Evolutionary conservation across 306 rosid genomes (phyloP).

Genomic region (Vicia faba): DNA sequence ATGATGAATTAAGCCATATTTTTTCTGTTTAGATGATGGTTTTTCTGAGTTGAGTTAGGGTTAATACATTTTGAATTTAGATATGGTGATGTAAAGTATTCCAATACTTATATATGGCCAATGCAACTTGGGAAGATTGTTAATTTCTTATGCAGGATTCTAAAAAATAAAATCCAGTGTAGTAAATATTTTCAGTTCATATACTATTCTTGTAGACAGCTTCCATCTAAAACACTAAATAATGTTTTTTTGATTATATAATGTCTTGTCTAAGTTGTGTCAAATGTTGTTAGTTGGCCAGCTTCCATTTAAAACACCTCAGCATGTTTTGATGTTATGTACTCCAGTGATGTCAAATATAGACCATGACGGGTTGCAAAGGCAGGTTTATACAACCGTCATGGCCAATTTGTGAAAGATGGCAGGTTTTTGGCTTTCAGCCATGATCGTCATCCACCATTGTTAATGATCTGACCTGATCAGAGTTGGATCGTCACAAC

Average conservation of each 20-base stretch:
- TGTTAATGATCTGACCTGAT: no score
- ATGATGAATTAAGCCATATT: neutral
- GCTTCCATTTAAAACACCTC: no score
- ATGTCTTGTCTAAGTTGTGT: neutral
- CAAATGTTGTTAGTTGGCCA: neutral
- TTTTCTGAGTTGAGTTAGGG: neutral
- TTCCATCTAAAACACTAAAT: neutral
- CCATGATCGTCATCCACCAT: no score
- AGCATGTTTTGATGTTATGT: no score
- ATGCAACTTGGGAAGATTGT: neutral
- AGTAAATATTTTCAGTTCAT: slow-evolving; percentile 7
- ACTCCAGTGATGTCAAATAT: no score
- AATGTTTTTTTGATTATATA: neutral
- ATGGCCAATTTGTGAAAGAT: no score
- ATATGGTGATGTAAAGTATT: neutral
- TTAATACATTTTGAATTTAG: neutral
- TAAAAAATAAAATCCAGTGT: neutral
- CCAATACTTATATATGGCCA: neutral
- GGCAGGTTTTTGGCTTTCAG: no score
- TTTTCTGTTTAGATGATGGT: neutral
- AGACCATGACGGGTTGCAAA: no score
- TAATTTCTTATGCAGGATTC: neutral
- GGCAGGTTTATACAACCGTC: no score
- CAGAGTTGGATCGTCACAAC: no score
- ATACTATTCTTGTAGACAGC: neutral